Percentiles rank a stretch among this genome's conserved stretches.
Conservation (phyloP, 148 eudicot species). For the Cornus controversa region DNA sequence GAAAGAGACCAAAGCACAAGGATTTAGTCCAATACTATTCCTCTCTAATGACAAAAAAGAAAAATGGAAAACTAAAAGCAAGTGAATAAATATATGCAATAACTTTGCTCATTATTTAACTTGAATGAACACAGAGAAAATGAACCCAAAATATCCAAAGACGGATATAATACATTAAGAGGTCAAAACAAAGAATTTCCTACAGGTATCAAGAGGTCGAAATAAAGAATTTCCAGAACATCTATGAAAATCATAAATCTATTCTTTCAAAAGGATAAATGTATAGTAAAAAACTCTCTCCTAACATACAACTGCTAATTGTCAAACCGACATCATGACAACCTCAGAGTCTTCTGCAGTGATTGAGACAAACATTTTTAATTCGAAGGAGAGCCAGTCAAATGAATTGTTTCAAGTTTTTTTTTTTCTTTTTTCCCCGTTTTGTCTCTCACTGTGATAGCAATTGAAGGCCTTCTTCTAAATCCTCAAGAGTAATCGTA, state of each 20-base stretch:
- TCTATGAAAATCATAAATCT: background rate
- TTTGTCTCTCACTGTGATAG: conserved; percentile 38
- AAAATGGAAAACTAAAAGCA: background rate
- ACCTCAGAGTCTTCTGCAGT: conserved; percentile 12
- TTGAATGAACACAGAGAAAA: background rate
- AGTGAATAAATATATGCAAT: background rate
- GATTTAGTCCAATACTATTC: too few species aligned
- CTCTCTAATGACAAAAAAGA: too few species aligned
- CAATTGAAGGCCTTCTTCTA: conserved; percentile 61
- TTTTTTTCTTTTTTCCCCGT: background rate
- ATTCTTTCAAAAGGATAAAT: background rate
- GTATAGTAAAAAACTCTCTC: background rate
- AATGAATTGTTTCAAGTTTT: background rate
- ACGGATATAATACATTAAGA: background rate
- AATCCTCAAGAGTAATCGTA: conserved; percentile 79
- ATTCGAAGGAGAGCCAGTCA: background rate
- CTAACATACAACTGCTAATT: background rate
- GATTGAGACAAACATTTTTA: too few species aligned
- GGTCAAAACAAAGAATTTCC: background rate
- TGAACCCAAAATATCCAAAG: background rate
- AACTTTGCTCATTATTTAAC: background rate
- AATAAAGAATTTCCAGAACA: background rate
- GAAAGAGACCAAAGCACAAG: too few species aligned
- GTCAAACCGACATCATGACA: conserved; percentile 5
- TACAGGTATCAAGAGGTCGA: background rate